phyloP scores from a whole-genome alignment of 495 filamentous ascomycete species.

The Aspergillus baeticus region DNA sequence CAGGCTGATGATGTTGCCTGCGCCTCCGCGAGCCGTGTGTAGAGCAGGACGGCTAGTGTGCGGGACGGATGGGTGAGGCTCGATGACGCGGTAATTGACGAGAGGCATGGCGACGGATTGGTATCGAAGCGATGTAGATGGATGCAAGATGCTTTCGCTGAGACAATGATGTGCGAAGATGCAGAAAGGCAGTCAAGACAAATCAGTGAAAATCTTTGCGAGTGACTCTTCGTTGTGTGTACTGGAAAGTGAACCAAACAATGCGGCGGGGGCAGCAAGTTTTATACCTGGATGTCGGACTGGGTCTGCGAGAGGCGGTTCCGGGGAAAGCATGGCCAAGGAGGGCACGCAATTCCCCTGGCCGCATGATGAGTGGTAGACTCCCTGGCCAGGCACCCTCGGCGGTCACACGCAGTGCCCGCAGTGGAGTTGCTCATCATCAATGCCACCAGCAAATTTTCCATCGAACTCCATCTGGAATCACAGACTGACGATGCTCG shows the following conservation, averaged over 20 bases:
- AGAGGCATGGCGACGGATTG: constrained; percentile 11
- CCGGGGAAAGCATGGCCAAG: constrained; percentile 16
- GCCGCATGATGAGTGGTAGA: constrained; percentile 12
- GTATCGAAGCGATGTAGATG: constrained; percentile 11
- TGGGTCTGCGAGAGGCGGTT: constrained; percentile 14
- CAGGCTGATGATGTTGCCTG: constrained; percentile 75
- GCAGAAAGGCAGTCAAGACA: not conserved
- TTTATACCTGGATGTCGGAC: constrained; percentile 18
- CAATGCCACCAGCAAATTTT: not conserved
- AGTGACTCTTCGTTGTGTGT: constrained; percentile 19
- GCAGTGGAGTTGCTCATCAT: constrained; percentile 14
- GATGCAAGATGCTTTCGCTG: not conserved
- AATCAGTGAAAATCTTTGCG: constrained; percentile 11
- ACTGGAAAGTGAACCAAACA: constrained; percentile 17
- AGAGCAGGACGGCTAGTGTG: constrained; percentile 57
- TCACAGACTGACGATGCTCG: not conserved
- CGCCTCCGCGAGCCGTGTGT: constrained; percentile 83
- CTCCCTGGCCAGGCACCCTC: not conserved
- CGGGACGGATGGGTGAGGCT: constrained; percentile 75
- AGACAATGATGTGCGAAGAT: constrained; percentile 16
- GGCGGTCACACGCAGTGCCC: constrained; percentile 20
- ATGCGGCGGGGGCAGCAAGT: constrained; percentile 21
- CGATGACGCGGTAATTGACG: constrained; percentile 65
- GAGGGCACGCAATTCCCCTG: constrained; percentile 19
- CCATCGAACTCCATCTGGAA: constrained; percentile 4